Evolutionary conservation across 2,329 filamentous ascomycete genomes (phyloP).

Genomic region (Trichothecium sympodiale): DNA sequence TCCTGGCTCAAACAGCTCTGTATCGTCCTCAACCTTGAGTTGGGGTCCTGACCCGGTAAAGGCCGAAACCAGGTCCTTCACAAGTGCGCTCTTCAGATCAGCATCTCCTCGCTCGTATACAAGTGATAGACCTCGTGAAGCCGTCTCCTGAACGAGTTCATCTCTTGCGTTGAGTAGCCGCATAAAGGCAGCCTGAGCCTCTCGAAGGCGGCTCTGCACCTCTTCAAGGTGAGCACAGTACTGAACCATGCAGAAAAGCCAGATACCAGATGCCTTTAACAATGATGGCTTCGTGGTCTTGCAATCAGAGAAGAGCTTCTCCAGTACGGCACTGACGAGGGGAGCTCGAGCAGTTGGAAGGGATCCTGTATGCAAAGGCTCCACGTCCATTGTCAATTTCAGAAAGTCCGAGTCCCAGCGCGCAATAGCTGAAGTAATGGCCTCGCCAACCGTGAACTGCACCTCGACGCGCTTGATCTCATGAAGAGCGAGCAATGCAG

Average conservation of each 20-base stretch:
- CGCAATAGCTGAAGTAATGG: conserved; percentile 64
- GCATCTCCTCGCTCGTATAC: conserved; percentile 90
- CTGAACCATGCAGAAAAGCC: conserved; percentile 85
- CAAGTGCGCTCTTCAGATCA: conserved; percentile 67
- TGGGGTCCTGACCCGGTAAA: conserved; percentile 70
- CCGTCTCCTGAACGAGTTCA: conserved; percentile 90
- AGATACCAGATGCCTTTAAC: conserved; percentile 87
- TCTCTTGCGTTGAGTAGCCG: conserved; percentile 77
- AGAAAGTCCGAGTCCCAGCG: conserved; percentile 80
- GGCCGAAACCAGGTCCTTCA: conserved; percentile 76
- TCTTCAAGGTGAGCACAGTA: conserved; percentile 72
- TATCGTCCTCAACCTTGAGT: conserved; percentile 80
- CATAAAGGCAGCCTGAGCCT: conserved; percentile 82
- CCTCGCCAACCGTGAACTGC: conserved; percentile 85
- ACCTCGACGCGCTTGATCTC: conserved; percentile 79
- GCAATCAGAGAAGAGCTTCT: conserved; percentile 67
- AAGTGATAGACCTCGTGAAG: conserved; percentile 78
- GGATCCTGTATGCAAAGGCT: conserved; percentile 26
- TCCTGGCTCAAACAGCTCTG: conserved; percentile 86
- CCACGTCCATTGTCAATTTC: conserved; percentile 64
- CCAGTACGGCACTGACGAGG: conserved; percentile 45
- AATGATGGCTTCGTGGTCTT: conserved; percentile 79
- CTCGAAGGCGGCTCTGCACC: conserved; percentile 62
- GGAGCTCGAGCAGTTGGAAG: conserved; percentile 25
- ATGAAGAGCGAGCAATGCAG: conserved; percentile 63